phyloP scores from a whole-genome alignment of 2,329 filamentous ascomycete species.

The Cryoendolithus antarcticus region DNA sequence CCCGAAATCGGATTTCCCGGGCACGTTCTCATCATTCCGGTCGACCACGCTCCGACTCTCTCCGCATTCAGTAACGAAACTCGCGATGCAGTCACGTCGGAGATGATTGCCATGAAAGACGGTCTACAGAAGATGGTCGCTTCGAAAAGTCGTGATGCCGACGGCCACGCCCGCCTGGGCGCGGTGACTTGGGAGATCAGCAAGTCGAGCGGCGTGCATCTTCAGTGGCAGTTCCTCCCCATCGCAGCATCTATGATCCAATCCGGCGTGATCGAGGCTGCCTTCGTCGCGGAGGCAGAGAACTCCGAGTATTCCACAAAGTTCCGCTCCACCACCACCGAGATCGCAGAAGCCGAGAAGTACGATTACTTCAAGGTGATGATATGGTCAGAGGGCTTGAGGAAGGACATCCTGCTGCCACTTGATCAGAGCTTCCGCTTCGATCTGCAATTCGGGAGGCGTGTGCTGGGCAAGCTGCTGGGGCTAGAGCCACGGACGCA shows the following conservation, averaged over 20 bases:
- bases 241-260: conserved; percentile 55
- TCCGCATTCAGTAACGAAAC: conserved; percentile 47
- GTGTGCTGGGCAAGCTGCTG: conserved; percentile 78
- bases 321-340: conserved; percentile 28
- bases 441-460: conserved; percentile 79
- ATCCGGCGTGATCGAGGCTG: conserved; percentile 70
- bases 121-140: conserved; percentile 67
- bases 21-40: conserved; percentile 84
- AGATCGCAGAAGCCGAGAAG: conserved; percentile 12
- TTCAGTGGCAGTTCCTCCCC: conserved; percentile 88
- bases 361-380: conserved; percentile 24
- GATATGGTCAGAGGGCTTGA: conserved; percentile 29
- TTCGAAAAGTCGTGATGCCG: conserved; percentile 26
- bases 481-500: conserved; percentile 63
- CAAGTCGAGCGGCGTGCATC: conserved; percentile 66
- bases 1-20: conserved; percentile 61
- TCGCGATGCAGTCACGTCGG: conserved; percentile 49
- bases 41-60: conserved; percentile 69
- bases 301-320: conserved; percentile 48
- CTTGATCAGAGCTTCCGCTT: conserved; percentile 69
- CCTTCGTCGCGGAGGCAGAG: conserved; percentile 78
- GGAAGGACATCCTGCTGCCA: conserved; percentile 57
- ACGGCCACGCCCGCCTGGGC: conserved; percentile 50
- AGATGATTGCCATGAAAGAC: conserved; percentile 73
- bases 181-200: conserved; percentile 89